These are phyloP conservation scores for Nematocida homosporus DNA, from an alignment of 371 early-diverging fungal species.

Conservation along the genomic window DNA sequence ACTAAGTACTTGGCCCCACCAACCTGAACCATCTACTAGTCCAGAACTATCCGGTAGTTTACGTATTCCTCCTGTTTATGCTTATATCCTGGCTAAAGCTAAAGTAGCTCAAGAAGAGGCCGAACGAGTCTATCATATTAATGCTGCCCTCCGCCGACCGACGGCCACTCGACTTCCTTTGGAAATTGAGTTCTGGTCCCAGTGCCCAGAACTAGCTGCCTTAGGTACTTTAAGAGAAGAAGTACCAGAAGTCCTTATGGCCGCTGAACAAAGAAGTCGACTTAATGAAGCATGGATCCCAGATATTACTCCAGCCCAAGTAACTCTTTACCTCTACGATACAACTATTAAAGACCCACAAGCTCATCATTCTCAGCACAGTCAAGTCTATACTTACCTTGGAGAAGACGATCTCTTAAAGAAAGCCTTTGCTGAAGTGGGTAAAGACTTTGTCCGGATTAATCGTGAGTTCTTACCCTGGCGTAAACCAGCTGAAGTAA, in stretches of 20 bases:
- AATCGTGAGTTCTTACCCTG: conserved; percentile 21
- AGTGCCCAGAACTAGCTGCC: conserved; percentile 15
- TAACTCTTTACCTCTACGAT: neutral
- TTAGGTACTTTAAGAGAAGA: conserved; percentile 24
- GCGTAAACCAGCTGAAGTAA: conserved; percentile 26
- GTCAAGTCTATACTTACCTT: neutral
- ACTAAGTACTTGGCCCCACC: too few relatives aligned
- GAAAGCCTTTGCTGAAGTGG: conserved; percentile 35
- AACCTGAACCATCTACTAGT: too few relatives aligned
- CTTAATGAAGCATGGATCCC: conserved; percentile 47
- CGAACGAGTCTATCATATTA: neutral
- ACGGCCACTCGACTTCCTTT: neutral
- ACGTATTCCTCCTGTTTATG: conserved; percentile 8
- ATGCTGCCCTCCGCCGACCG: neutral
- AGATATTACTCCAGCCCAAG: neutral
- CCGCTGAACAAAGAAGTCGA: conserved; percentile 34
- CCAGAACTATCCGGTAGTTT: too few relatives aligned
- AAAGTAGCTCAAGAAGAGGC: conserved; percentile 43
- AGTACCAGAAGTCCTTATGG: conserved; percentile 6
- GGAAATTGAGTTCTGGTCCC: conserved; percentile 32
- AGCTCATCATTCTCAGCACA: neutral
- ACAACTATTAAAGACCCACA: conserved; percentile 15
- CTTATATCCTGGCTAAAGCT: conserved; percentile 42
- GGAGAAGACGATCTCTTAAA: conserved; percentile 43
- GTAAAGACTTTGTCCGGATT: conserved; percentile 54